These are phyloP conservation scores for Ophiostoma quercus DNA, from an alignment of 2,329 filamentous ascomycete genomes.

Conservation along the genomic window DNA sequence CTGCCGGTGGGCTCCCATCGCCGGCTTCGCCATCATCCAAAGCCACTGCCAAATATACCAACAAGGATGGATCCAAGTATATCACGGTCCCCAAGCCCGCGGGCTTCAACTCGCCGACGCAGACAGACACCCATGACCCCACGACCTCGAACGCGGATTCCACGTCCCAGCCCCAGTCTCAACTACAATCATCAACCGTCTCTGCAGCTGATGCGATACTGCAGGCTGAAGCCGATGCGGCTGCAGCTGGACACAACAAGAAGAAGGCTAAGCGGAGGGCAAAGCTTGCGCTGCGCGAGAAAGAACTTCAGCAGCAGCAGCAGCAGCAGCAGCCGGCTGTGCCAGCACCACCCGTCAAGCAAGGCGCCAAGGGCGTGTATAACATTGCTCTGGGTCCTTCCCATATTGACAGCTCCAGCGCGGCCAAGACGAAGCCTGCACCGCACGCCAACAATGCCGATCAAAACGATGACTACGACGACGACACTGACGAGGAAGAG, in stretches of 20 bases:
- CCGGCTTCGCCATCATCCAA: slow-evolving; percentile 50
- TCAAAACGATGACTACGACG: slow-evolving; percentile 44
- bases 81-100: slow-evolving; percentile 56
- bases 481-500: slow-evolving; percentile 54
- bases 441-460: not conserved
- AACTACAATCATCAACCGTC: slow-evolving; percentile 26
- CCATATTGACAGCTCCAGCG: not conserved
- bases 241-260: slow-evolving; percentile 51
- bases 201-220: not conserved
- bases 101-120: slow-evolving; percentile 47
- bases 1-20: slow-evolving; percentile 21
- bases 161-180: slow-evolving; percentile 34
- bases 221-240: slow-evolving; percentile 1
- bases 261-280: slow-evolving; percentile 94
- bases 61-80: slow-evolving; percentile 65
- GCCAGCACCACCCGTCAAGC: slow-evolving; percentile 28
- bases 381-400: slow-evolving; percentile 11
- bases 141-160: not conserved
- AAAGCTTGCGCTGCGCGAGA: slow-evolving; percentile 64
- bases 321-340: slow-evolving; percentile 16
- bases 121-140: slow-evolving; percentile 37
- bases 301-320: slow-evolving; percentile 38
- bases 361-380: slow-evolving; percentile 16
- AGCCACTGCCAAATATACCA: slow-evolving; percentile 57
- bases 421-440: not conserved